A percentile compares a stretch with the other conserved stretches of the same genome.
These are phyloP conservation scores for Aspergillus wentii DNA, from an alignment of 495 filamentous ascomycete genomes.

Conservation along the genomic window DNA sequence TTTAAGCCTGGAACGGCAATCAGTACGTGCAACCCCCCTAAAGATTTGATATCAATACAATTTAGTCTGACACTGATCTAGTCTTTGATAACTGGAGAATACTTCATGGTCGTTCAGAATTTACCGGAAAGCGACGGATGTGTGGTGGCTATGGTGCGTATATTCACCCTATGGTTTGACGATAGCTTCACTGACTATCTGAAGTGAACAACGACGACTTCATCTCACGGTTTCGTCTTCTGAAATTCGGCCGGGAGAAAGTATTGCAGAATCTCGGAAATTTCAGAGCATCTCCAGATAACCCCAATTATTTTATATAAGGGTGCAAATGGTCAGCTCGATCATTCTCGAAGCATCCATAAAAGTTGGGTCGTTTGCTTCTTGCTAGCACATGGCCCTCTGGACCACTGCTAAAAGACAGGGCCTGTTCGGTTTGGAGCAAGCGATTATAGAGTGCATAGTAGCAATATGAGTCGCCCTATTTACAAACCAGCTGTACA, in stretches of 20 bases:
- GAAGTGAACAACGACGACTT: slow-evolving; percentile 85
- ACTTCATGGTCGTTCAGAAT: slow-evolving; percentile 75
- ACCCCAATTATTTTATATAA: slow-evolving; percentile 7
- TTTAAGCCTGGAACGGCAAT: slow-evolving; percentile 72
- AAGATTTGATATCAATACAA: too few species aligned
- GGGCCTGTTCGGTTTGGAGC: too few species aligned
- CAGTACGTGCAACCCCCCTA: slow-evolving; percentile 48
- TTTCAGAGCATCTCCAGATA: background rate
- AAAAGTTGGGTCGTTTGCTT: too few species aligned
- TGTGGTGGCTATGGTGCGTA: slow-evolving; percentile 83
- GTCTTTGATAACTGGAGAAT: slow-evolving; percentile 97
- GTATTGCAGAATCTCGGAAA: slow-evolving; percentile 42
- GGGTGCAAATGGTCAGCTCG: too few species aligned
- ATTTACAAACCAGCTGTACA: too few species aligned
- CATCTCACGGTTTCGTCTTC: slow-evolving; percentile 68
- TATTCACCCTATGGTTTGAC: background rate
- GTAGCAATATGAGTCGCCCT: too few species aligned
- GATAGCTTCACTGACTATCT: slow-evolving; percentile 13
- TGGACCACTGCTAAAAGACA: too few species aligned
- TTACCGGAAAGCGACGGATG: slow-evolving; percentile 78
- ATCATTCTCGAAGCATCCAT: too few species aligned
- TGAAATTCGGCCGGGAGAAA: slow-evolving; percentile 55
- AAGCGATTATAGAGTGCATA: too few species aligned
- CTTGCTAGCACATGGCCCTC: too few species aligned
- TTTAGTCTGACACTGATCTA: too few species aligned